These are phyloP conservation scores for Breviolum minutum DNA, from an alignment of 73 alveolate species.

Conservation along the genomic window DNA sequence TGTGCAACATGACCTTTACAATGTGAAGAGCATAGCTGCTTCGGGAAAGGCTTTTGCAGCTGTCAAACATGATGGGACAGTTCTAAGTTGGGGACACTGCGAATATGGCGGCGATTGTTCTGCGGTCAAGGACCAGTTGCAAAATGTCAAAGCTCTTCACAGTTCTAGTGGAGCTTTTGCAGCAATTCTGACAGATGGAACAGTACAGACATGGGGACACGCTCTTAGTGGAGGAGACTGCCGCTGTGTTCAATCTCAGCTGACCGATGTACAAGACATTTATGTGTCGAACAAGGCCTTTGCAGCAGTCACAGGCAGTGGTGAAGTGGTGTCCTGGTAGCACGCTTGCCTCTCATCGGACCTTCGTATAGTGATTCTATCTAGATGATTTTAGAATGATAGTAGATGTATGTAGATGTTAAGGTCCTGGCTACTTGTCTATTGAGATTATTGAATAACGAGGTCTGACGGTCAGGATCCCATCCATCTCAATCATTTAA, in stretches of 20 bases:
- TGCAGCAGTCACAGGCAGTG: slow-evolving; percentile 29
- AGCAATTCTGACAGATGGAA: slow-evolving; percentile 45
- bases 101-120: slow-evolving; percentile 88
- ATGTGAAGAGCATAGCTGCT: slow-evolving; percentile 50
- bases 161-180: slow-evolving; percentile 91
- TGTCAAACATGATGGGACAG: slow-evolving; percentile 31
- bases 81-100: slow-evolving; percentile 70
- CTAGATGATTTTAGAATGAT: no score
- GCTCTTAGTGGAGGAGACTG: slow-evolving; percentile 83
- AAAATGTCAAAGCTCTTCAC: slow-evolving; percentile 17
- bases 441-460: neutral
- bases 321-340: slow-evolving; percentile 12
- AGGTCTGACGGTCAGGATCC: no score
- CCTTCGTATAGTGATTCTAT: neutral
- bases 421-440: neutral
- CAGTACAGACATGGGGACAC: slow-evolving; percentile 72
- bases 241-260: slow-evolving; percentile 59
- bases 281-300: slow-evolving; percentile 83
- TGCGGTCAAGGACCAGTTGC: slow-evolving; percentile 35
- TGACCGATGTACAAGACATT: slow-evolving; percentile 15
- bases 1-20: neutral
- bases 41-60: slow-evolving; percentile 90
- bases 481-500: neutral
- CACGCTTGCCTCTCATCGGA: neutral
- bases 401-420: neutral